Base-by-base conservation (phyloP, 305 asterid genomes). In the Rubia tinctorum region DNA sequence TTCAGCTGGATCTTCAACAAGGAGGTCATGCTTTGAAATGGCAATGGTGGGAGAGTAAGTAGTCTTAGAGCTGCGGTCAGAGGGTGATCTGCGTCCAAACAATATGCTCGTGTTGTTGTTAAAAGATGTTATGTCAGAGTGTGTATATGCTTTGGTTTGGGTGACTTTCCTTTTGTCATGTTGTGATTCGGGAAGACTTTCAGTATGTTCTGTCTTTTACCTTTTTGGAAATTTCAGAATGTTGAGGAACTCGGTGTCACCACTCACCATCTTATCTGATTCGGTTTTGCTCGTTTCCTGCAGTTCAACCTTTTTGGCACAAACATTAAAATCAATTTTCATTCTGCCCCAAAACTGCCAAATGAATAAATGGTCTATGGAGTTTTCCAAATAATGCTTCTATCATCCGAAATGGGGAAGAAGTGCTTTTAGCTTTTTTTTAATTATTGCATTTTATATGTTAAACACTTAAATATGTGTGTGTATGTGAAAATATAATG, bases 11-110 rank as follows among this genome's bases (percentile, higher is more conserved):
- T n/a, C n/a, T 84, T 78, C 27, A 87, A 79, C 51, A 80, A 88
- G 73, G 89, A 90, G 69, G 82, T 92, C 27, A 82, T 72, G 85
- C 79, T 86, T 55, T 92, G 85, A 90, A 69, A 27, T 20, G 62
- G 25, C 68, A 63, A 61, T 39, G 25, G 5, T 39, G 23, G 44
- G 30, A 6, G 12, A 44, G 27, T 60, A 53, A 53, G 59, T 53
- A 53, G 59, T 43, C 34, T 30, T 30, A 30, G 34, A 30, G 34
- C 34, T 30, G 34, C 34, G 55, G 55, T 47, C 22, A 37, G 39
- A 17, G 8, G 18, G 59, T 15, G 7, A 18, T 60, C 39, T 27
- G 66, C 13, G 44, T 40, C 69, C 56, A 47, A 70, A 67, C 66
- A 65, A 49, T 61, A 47, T 59, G 59, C n/a, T 72, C 61, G 47